Evolutionary conservation across 2,329 filamentous ascomycete genomes (phyloP).

Genomic region (Diplodia corticola): DNA sequence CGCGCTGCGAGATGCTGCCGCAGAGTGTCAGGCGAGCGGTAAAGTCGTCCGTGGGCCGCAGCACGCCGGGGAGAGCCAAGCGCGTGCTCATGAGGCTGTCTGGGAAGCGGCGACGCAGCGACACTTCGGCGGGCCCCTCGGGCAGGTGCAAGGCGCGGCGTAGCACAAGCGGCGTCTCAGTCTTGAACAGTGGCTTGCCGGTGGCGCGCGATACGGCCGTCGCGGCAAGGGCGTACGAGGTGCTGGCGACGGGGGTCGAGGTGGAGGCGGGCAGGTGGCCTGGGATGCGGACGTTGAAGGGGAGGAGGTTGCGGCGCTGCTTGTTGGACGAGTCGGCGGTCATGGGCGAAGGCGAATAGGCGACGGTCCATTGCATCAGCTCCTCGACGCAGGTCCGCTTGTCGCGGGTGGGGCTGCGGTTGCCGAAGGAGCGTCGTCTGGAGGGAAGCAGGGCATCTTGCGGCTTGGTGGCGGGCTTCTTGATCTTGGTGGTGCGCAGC

Average conservation of each 20-base stretch:
- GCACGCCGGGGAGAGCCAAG: not conserved
- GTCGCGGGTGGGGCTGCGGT: slow-evolving; percentile 8
- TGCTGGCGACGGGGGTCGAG: slow-evolving; percentile 3
- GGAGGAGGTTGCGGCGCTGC: not conserved
- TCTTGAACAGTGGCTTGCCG: not conserved
- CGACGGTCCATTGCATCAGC: slow-evolving; percentile 4
- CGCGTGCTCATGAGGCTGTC: not conserved
- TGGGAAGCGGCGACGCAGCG: slow-evolving; percentile 6
- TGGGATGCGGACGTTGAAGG: slow-evolving; percentile 10
- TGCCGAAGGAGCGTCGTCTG: not conserved
- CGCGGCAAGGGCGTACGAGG: not conserved
- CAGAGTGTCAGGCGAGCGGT: not conserved
- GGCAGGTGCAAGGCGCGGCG: not conserved
- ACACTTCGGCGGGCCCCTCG: not conserved
- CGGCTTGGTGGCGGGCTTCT: not conserved
- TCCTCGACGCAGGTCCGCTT: slow-evolving; percentile 10
- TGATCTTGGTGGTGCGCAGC: slow-evolving; percentile 11
- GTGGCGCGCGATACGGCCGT: not conserved
- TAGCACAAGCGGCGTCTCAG: not conserved
- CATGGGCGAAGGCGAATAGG: not conserved
- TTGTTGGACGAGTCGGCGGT: not conserved
- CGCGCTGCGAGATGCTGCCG: not conserved
- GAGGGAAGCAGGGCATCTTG: not conserved
- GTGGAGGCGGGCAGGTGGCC: slow-evolving; percentile 4
- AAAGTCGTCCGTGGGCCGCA: not conserved